Evolutionary conservation across 192 early-diverging fungal genomes (phyloP), one percentile per base, ranked within the genome.

Genomic region (Spizellomyces punctatus): DNA sequence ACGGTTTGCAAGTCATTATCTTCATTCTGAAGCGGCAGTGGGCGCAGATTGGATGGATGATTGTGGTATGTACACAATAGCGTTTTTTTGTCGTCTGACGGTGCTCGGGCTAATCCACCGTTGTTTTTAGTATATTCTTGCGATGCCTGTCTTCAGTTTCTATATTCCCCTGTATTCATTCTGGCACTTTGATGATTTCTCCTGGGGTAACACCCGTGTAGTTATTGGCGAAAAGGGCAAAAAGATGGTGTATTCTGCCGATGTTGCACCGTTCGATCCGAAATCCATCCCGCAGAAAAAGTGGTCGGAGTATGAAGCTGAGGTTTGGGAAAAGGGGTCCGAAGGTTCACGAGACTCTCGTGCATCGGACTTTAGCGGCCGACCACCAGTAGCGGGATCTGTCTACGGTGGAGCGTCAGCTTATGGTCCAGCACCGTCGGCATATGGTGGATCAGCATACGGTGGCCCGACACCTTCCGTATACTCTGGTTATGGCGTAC

Each of bases 121-220:
- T 36, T 36, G 27, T 36, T 36, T 36, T 3, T 36, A 36, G 27
- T 99, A 74, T 76, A 84, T 98, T 12, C 61, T 96, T 19, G 95
- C 95, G n/a, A 93, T 93, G 47, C 97, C 97, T 9, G 83, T 99
- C 27, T 96, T 96, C 77, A 90, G 91, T 27, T 88, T 88, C 71
- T 85, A 78, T 58, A 79, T 86, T 81, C 82, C 86, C 47, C 52
- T 82, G 27, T 99, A 99, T 79, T 84, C 96, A 21, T 99, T 96
- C 88, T 99, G 97, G 97, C 94, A 96, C 83, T 95, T 98, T 79
- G 97, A 99, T 76, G 95, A 99, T 75, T 99, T 99, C 75, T 96
- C 94, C n/a, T 99, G 97, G 97, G 97, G 96, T 74, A 96, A 95
- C 77, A 99, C 96, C 43, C 94, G 96, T 85, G 75, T 94, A 27